Evolutionary conservation across 1,284 basidiomycete species (phyloP).

Genomic region (Vanrija pseudolonga): DNA sequence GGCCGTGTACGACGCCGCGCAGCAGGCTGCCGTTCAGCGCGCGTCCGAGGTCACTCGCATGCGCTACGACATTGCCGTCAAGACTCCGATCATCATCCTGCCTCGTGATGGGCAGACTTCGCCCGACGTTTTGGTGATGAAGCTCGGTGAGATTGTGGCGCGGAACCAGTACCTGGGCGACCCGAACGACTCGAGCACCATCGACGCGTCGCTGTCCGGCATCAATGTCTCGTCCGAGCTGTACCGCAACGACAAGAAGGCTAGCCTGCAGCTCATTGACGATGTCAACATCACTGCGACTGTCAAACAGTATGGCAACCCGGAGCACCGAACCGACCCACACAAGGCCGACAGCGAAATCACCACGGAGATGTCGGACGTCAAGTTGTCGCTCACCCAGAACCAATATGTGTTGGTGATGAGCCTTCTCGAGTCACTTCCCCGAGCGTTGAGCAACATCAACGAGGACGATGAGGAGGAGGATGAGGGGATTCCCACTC

Average conservation of each 20-base stretch:
- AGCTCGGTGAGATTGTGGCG: slow-evolving; percentile 85
- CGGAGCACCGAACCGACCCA: slow-evolving; percentile 50
- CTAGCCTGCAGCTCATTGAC: slow-evolving; percentile 80
- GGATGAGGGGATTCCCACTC: slow-evolving; percentile 9
- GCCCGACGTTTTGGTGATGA: slow-evolving; percentile 69
- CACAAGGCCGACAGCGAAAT: slow-evolving; percentile 64
- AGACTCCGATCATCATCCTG: slow-evolving; percentile 89
- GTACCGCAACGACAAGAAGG: slow-evolving; percentile 53
- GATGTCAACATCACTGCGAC: slow-evolving; percentile 78
- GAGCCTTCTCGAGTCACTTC: slow-evolving; percentile 67
- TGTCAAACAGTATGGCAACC: slow-evolving; percentile 57
- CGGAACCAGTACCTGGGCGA: slow-evolving; percentile 68
- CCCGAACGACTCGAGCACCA: slow-evolving; percentile 57
- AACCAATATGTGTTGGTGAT: slow-evolving; percentile 81
- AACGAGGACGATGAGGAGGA: slow-evolving; percentile 40
- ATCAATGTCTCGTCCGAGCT: slow-evolving; percentile 77
- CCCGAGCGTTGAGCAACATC: slow-evolving; percentile 57
- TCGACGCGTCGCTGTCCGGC: slow-evolving; percentile 75
- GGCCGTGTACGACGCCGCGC: slow-evolving; percentile 89
- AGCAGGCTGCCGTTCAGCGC: slow-evolving; percentile 83
- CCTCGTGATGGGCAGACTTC: slow-evolving; percentile 67
- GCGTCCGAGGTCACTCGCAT: slow-evolving; percentile 81
- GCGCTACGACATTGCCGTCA: slow-evolving; percentile 85
- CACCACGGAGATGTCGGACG: slow-evolving; percentile 70
- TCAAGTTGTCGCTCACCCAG: slow-evolving; percentile 85